A percentile compares a stretch with the other conserved stretches of the same genome.
Conservation (phyloP, 345 rosid species). For the Combretum micranthum region DNA sequence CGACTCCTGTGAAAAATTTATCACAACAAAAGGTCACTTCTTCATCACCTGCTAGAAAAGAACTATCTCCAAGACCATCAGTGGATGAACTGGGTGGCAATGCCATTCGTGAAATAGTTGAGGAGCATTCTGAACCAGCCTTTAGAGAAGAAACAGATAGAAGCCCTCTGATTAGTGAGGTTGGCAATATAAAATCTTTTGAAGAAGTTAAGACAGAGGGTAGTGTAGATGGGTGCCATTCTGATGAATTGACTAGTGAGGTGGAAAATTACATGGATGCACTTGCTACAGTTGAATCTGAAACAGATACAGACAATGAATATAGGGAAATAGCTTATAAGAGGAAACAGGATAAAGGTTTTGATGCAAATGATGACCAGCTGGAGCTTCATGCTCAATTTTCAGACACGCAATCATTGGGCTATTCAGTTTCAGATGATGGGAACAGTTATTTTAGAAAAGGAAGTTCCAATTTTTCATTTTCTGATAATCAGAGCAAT, state of each 20-base stretch:
- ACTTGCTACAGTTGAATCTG: slow-evolving; percentile 81
- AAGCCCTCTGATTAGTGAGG: slow-evolving; percentile 23
- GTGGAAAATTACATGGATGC: slow-evolving; percentile 89
- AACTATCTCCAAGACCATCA: slow-evolving; percentile 17
- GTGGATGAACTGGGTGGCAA: slow-evolving; percentile 26
- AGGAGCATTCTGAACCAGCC: slow-evolving; percentile 36
- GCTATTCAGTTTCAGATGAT: slow-evolving; percentile 59
- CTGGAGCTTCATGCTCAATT: slow-evolving; percentile 35
- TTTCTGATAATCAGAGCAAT: slow-evolving; percentile 48
- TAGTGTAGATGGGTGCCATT: slow-evolving; percentile 42
- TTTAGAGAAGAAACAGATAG: slow-evolving; percentile 26
- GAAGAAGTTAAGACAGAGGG: slow-evolving; percentile 33
- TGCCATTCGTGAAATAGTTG: slow-evolving; percentile 28
- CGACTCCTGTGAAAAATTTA: slow-evolving; percentile 39
- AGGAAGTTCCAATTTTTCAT: slow-evolving; percentile 43
- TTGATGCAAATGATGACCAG: slow-evolving; percentile 48
- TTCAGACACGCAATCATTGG: slow-evolving; percentile 61
- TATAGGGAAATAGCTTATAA: slow-evolving; percentile 24
- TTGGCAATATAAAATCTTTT: slow-evolving; percentile 30
- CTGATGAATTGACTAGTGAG: slow-evolving; percentile 81
- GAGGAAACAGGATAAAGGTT: slow-evolving; percentile 22
- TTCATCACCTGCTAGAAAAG: slow-evolving; percentile 27
- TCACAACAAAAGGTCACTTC: slow-evolving; percentile 28
- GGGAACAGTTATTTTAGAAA: slow-evolving; percentile 53
- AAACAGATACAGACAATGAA: slow-evolving; percentile 67